Percentiles rank a stretch among this genome's conserved stretches.
phyloP scores from a whole-genome alignment of 2,329 filamentous ascomycete genomes.

The Truncatella angustata region DNA sequence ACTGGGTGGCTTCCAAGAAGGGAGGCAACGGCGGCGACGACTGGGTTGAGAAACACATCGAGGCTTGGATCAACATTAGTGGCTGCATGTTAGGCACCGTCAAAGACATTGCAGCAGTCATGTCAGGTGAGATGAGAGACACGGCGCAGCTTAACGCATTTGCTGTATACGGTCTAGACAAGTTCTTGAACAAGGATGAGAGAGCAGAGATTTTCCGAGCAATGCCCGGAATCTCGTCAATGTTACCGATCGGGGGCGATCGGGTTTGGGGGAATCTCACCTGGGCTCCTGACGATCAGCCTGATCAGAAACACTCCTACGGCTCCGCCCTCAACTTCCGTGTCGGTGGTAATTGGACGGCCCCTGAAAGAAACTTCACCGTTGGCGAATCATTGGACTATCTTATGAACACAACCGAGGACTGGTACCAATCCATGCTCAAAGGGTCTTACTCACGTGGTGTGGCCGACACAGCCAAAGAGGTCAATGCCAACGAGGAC shows the following conservation, averaged over 20 bases:
- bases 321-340: slow-evolving; percentile 87
- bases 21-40: slow-evolving; percentile 78
- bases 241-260: slow-evolving; percentile 92
- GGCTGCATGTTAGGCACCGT: slow-evolving; percentile 96
- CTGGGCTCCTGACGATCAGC: slow-evolving; percentile 83
- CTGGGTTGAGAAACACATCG: slow-evolving; percentile 89
- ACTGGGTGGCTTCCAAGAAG: slow-evolving; percentile 75
- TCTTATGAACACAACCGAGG: slow-evolving; percentile 73
- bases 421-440: slow-evolving; percentile 80
- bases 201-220: slow-evolving; percentile 90
- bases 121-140: slow-evolving; percentile 98
- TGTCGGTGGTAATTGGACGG: slow-evolving; percentile 59
- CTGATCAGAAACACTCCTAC: slow-evolving; percentile 69
- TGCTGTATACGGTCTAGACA: slow-evolving; percentile 94
- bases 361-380: slow-evolving; percentile 73
- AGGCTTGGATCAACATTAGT: slow-evolving; percentile 97
- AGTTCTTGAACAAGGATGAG: slow-evolving; percentile 88
- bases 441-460: slow-evolving; percentile 80
- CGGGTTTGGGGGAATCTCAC: slow-evolving; percentile 90
- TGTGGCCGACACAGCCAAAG: slow-evolving; percentile 72
- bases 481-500: slow-evolving; percentile 81
- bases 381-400: slow-evolving; percentile 75
- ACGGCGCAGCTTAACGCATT: slow-evolving; percentile 95
- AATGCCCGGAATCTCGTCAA: slow-evolving; percentile 95
- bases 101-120: slow-evolving; percentile 84